These are phyloP conservation scores for Colletotrichum gigasporum DNA, from an alignment of 2,329 filamentous ascomycete genomes.

Conservation along the genomic window DNA sequence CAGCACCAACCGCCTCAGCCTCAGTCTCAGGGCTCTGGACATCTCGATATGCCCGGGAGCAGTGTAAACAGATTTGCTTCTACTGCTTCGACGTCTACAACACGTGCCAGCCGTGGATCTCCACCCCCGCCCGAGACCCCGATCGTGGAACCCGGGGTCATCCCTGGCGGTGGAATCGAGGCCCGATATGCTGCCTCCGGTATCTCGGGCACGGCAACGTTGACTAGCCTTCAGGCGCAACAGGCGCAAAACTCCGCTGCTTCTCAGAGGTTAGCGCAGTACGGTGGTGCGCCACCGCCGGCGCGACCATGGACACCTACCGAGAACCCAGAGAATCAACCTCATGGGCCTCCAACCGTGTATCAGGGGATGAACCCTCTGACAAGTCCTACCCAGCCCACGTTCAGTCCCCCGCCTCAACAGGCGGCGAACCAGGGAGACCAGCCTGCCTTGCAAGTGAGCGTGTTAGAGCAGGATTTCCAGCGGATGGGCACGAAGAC, in stretches of 20 bases:
- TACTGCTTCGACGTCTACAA: slow-evolving; percentile 92
- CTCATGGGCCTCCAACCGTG: slow-evolving; percentile 88
- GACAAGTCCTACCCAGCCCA: slow-evolving; percentile 58
- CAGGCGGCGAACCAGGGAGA: slow-evolving; percentile 42
- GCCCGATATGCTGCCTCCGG: slow-evolving; percentile 91
- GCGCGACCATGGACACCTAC: slow-evolving; percentile 93
- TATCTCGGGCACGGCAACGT: slow-evolving; percentile 85
- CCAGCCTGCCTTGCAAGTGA: slow-evolving; percentile 62
- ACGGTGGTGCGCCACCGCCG: slow-evolving; percentile 62
- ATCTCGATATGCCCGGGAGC: slow-evolving; percentile 48
- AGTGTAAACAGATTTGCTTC: slow-evolving; percentile 74
- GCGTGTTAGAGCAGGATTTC: slow-evolving; percentile 86
- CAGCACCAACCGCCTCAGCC: slow-evolving; percentile 42
- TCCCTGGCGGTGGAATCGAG: slow-evolving; percentile 85
- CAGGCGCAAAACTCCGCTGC: slow-evolving; percentile 79
- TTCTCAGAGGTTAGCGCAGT: slow-evolving; percentile 82
- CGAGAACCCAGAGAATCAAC: slow-evolving; percentile 84
- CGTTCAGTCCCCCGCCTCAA: slow-evolving; percentile 55
- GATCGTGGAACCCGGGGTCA: slow-evolving; percentile 74
- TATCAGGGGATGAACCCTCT: slow-evolving; percentile 88
- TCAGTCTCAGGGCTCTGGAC: slow-evolving; percentile 42
- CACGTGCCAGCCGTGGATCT: slow-evolving; percentile 88
- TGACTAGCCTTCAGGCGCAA: slow-evolving; percentile 75
- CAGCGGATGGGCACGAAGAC: slow-evolving; percentile 83
- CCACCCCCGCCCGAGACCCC: slow-evolving; percentile 96